These are phyloP conservation scores for Platanthera zijinensis DNA, from an alignment of 106 monocot genomes.

Conservation along the genomic window DNA sequence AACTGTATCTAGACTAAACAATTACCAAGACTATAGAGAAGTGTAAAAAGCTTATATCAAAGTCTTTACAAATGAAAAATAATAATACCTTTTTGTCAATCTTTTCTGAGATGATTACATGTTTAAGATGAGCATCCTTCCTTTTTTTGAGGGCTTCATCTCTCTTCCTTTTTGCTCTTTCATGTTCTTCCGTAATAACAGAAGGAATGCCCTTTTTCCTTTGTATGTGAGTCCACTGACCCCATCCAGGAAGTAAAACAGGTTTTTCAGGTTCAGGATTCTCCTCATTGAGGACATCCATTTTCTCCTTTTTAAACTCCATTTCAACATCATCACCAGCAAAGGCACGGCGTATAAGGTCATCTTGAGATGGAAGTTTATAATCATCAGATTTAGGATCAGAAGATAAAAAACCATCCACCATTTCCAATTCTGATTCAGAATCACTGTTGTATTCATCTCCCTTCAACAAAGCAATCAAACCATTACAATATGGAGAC, in stretches of 20 bases:
- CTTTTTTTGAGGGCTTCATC: slow-evolving; percentile 78
- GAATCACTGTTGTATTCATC: slow-evolving; percentile 36
- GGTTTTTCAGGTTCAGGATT: slow-evolving; percentile 97
- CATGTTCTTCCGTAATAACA: slow-evolving; percentile 81
- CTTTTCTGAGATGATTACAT: slow-evolving; percentile 92
- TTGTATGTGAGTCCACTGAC: slow-evolving; percentile 86
- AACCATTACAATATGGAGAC: background rate
- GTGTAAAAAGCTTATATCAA: background rate
- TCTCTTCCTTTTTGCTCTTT: slow-evolving; percentile 72
- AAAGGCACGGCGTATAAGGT: slow-evolving; percentile 67
- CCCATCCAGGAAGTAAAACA: slow-evolving; percentile 91
- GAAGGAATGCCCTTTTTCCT: slow-evolving; percentile 78
- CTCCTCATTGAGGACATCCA: slow-evolving; percentile 69
- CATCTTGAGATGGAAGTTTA: slow-evolving; percentile 70
- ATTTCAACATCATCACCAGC: slow-evolving; percentile 84
- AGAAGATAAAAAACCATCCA: slow-evolving; percentile 54
- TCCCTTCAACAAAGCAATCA: slow-evolving; percentile 21
- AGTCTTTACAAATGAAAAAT: background rate
- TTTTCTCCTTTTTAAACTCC: slow-evolving; percentile 83
- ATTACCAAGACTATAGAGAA: background rate
- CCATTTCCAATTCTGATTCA: slow-evolving; percentile 83
- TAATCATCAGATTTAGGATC: slow-evolving; percentile 27
- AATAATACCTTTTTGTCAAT: slow-evolving; percentile 59
- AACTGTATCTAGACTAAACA: background rate
- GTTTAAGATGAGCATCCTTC: slow-evolving; percentile 80